phyloP scores from a whole-genome alignment of 768 basidiomycete species.

The Kwoniella sp. region DNA sequence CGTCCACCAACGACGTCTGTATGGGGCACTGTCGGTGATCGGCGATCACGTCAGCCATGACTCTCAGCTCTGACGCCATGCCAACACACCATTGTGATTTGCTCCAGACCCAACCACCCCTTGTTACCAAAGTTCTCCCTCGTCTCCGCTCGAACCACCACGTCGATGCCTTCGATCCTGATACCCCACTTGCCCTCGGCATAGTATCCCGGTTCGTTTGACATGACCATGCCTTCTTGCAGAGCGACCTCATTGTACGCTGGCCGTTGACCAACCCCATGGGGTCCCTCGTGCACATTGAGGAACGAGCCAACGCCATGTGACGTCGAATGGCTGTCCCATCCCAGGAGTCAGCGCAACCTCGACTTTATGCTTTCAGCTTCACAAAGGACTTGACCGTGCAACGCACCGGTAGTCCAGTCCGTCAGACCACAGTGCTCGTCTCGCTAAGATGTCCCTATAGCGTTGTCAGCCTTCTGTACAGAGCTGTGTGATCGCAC shows the following conservation, averaged over 20 bases:
- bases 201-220: slow-evolving; percentile 92
- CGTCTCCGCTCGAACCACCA: slow-evolving; percentile 68
- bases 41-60: not conserved
- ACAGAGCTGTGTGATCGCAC: not conserved
- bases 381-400: not conserved
- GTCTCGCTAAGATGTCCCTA: slow-evolving; percentile 19
- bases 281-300: slow-evolving; percentile 86
- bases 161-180: slow-evolving; percentile 82
- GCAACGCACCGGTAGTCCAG: slow-evolving; percentile 48
- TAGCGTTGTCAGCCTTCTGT: not conserved
- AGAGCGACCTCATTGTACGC: slow-evolving; percentile 67
- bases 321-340: slow-evolving; percentile 86
- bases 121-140: slow-evolving; percentile 74
- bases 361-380: too few relatives aligned
- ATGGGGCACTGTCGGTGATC: slow-evolving; percentile 63
- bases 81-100: slow-evolving; percentile 73
- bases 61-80: too few relatives aligned
- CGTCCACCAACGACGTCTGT: slow-evolving; percentile 73
- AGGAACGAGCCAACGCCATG: slow-evolving; percentile 93
- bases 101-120: slow-evolving; percentile 79
- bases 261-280: slow-evolving; percentile 55
- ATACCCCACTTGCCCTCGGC: slow-evolving; percentile 86
- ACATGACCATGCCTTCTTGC: slow-evolving; percentile 82
- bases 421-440: slow-evolving; percentile 43
- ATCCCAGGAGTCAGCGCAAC: too few relatives aligned